A percentile compares a stretch with the other conserved stretches of the same genome.
Conservation (phyloP, 352 stramenopile genomes). For the Pythium scleroteichum region DNA sequence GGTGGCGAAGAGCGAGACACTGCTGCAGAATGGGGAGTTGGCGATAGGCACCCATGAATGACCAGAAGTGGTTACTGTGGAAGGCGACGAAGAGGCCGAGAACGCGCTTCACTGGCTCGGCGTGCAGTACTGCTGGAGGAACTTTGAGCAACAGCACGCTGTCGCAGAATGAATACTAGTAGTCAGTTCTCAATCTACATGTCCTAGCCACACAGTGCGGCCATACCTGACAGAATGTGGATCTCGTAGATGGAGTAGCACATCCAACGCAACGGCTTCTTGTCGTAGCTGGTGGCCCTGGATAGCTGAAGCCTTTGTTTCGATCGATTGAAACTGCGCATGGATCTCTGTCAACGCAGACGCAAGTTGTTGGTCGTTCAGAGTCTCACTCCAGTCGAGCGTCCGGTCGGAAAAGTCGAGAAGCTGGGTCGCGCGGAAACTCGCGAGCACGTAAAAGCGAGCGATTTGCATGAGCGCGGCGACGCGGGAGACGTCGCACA, state of each 20-base stretch:
- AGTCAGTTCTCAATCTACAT: too few species aligned
- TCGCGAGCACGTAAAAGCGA: slow-evolving; percentile 60
- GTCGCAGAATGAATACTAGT: too few species aligned
- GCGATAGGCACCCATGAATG: slow-evolving; percentile 33
- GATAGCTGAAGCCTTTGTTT: neutral
- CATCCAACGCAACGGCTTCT: slow-evolving; percentile 58
- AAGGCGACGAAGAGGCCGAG: slow-evolving; percentile 54
- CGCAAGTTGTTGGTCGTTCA: slow-evolving; percentile 70
- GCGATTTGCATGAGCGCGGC: slow-evolving; percentile 47
- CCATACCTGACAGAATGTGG: slow-evolving; percentile 39
- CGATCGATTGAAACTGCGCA: slow-evolving; percentile 31
- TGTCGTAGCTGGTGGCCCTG: slow-evolving; percentile 15
- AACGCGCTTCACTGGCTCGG: slow-evolving; percentile 17
- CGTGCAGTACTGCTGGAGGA: slow-evolving; percentile 1
- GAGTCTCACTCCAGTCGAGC: slow-evolving; percentile 64
- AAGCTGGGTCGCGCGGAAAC: slow-evolving; percentile 40
- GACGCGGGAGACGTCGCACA: slow-evolving; percentile 36
- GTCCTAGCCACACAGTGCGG: too few species aligned
- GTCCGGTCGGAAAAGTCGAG: slow-evolving; percentile 23
- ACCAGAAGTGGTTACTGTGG: slow-evolving; percentile 45
- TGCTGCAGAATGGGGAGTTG: slow-evolving; percentile 45
- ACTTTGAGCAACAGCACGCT: slow-evolving; percentile 43
- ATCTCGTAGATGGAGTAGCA: slow-evolving; percentile 61
- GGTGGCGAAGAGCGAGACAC: slow-evolving; percentile 40
- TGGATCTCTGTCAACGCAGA: slow-evolving; percentile 62